Evolutionary conservation across 1,284 basidiomycete genomes (phyloP), one percentile per base, ranked within the genome.

Genomic region (Apiotrichum sp.): DNA sequence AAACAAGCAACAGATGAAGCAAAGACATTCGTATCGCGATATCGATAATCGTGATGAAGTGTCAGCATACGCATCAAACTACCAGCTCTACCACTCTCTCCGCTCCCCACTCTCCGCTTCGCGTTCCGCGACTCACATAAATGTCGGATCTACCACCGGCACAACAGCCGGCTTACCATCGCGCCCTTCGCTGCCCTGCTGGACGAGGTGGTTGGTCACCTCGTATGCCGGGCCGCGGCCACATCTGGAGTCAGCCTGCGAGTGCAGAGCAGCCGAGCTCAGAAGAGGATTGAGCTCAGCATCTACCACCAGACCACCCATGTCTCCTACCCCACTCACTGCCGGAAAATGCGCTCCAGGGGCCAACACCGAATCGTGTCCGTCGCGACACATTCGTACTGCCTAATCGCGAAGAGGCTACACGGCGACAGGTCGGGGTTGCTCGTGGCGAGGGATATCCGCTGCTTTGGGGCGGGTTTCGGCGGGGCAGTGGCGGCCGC

Each of bases 281-380:
- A 41, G 16, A 22, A 13, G 31, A 61, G 56, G 57, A 47, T 36
- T n/a, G n/a, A n/a, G n/a, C n/a, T n/a, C n/a, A n/a, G n/a, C n/a
- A n/a, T n/a, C n/a, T n/a, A n/a, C n/a, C n/a, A n/a, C n/a, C n/a
- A n/a, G n/a, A n/a, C n/a, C n/a, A n/a, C n/a, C n/a, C n/a, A n/a
- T n/a, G n/a, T n/a, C n/a, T n/a, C n/a, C n/a, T n/a, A n/a, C n/a
- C n/a, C n/a, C 35, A 36, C 35, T 36, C 35, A 61, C 59, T 61
- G 56, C 13, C 59, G 43, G 40, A 61, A 61, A 11, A 61, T 47
- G 14, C 59, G 56, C 44, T 61, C 59, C 14, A 61, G 35, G 2
- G 59, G 59, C 47, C 51, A 61, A 45, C 59, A 61, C 43, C 36
- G 45, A 22, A 61, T 34, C 33, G 38, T n/a, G 47, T 52, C 43